These are phyloP conservation scores for Penicillium soppii DNA, from an alignment of 495 filamentous ascomycete genomes.

Conservation along the genomic window DNA sequence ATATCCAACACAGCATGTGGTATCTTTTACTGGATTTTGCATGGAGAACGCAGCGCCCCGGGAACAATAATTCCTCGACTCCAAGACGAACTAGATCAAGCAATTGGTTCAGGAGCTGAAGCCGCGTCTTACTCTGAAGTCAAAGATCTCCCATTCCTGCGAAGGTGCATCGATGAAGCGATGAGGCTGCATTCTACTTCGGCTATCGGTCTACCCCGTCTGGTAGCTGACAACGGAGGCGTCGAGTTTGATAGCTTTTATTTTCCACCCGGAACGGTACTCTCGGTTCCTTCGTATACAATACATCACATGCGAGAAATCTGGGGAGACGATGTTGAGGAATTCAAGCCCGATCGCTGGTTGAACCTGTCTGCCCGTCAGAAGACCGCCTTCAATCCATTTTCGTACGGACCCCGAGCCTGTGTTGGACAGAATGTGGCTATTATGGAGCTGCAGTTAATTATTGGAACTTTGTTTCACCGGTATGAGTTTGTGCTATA, in stretches of 20 bases:
- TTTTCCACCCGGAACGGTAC: slow-evolving; percentile 65
- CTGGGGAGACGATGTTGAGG: slow-evolving; percentile 69
- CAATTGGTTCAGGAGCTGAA: slow-evolving; percentile 46
- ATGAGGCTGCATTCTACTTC: slow-evolving; percentile 79
- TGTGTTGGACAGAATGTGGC: slow-evolving; percentile 79
- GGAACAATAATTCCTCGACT: slow-evolving; percentile 62
- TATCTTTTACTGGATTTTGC: slow-evolving; percentile 68
- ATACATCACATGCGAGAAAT: slow-evolving; percentile 73
- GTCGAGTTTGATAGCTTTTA: slow-evolving; percentile 49
- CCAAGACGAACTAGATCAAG: slow-evolving; percentile 65
- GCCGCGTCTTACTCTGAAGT: slow-evolving; percentile 64
- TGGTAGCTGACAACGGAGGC: slow-evolving; percentile 57
- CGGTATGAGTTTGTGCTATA: slow-evolving; percentile 65
- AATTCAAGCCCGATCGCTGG: slow-evolving; percentile 79
- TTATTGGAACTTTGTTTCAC: slow-evolving; percentile 65
- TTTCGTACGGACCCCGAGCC: slow-evolving; percentile 68
- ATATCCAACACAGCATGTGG: slow-evolving; percentile 78
- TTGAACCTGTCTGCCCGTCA: slow-evolving; percentile 52
- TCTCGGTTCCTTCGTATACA: slow-evolving; percentile 74
- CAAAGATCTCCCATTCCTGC: slow-evolving; percentile 66
- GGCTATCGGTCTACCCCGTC: slow-evolving; percentile 73
- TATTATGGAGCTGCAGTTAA: slow-evolving; percentile 80
- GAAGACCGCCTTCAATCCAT: slow-evolving; percentile 72
- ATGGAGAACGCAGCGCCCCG: slow-evolving; percentile 38
- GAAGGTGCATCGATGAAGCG: slow-evolving; percentile 72